Evolutionary conservation across 2,329 filamentous ascomycete species (phyloP), one percentile per base, ranked within the genome.

Genomic region (Zopfia rhizophila): DNA sequence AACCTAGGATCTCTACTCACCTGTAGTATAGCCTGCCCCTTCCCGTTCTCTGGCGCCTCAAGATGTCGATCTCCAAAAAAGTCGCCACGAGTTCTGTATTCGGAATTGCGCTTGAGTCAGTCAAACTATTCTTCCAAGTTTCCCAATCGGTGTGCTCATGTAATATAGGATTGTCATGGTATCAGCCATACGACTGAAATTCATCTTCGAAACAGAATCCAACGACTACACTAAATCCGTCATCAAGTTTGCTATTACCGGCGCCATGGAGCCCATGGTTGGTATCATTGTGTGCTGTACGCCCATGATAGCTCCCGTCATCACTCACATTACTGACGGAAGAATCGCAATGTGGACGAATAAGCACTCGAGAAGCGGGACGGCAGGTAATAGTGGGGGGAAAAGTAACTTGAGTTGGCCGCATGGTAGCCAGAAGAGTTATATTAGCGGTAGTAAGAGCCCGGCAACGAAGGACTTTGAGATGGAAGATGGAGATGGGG

Each of bases 251-350:
- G 31, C 31, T n/a, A 45, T 45, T 8, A 18, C 21, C 12, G 41
- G 32, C 3, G 32, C 41, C 14, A n/a, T 45, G 3, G 41, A 45
- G 13, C 41, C 41, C 8, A 45, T 45, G 41, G 23, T 45, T n/a
- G 41, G 30, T 5, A 38, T 45, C 21, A 37, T 45, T 5, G 41
- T 45, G 14, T 4, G 31, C 16, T 45, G 41, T 27, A 38, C 32
- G 11, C 41, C 41, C 14, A 29, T 30, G 32, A 17, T 45, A 4
- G 23, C 37, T n/a, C 23, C 41, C 16, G 33, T 31, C 21, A 16
- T 45, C 16, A 11, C 13, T 11, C 22, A 38, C 18, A 16, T 45
- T 16, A 21, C 31, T 13, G 22, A 24, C 32, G 41, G 41, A 7
- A 25, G 21, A 18, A 23, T 45, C 13, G 22, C 13, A 5, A 17